Percentiles rank a stretch among this genome's conserved stretches.
These are phyloP conservation scores for Nematodospora anomalae DNA, from an alignment of 1,139 yeast genomes.

Conservation along the genomic window DNA sequence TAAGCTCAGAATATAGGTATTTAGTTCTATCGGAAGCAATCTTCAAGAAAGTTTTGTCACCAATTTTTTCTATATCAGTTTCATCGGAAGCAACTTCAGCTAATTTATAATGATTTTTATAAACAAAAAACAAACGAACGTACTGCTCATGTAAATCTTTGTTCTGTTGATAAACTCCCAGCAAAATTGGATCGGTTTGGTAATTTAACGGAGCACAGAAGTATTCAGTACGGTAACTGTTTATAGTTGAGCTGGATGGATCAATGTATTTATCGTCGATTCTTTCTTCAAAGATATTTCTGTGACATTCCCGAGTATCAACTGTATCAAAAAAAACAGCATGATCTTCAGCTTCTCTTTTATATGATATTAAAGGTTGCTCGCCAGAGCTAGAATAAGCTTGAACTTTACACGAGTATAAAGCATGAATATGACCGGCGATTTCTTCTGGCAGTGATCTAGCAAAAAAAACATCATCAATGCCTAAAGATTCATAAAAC, in stretches of 20 bases:
- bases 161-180: conserved; percentile 41
- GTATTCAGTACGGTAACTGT: conserved; percentile 74
- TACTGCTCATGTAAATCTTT: conserved; percentile 45
- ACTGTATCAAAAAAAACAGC: conserved; percentile 89
- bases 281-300: conserved; percentile 56
- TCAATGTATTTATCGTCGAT: conserved; percentile 83
- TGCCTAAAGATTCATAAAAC: conserved; percentile 87
- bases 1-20: conserved; percentile 68
- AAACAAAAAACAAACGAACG: conserved; percentile 82
- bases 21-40: conserved; percentile 83
- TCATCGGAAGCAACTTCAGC: conserved; percentile 33
- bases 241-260: conserved; percentile 42
- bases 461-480: conserved; percentile 90
- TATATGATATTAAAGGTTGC: conserved; percentile 65
- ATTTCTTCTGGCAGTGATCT: conserved; percentile 79
- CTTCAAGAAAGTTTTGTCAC: conserved; percentile 77
- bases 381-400: conserved; percentile 54
- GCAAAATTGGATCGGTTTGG: conserved; percentile 45
- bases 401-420: conserved; percentile 90
- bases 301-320: conserved; percentile 32
- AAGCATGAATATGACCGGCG: conserved; percentile 79
- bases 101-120: conserved; percentile 63
- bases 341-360: conserved; percentile 76
- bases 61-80: conserved; percentile 61
- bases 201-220: conserved; percentile 69